Percentiles rank a stretch among this genome's conserved stretches.
Evolutionary conservation across 345 rosid genomes (phyloP).

Genomic region (Eucalyptus paniculata): DNA sequence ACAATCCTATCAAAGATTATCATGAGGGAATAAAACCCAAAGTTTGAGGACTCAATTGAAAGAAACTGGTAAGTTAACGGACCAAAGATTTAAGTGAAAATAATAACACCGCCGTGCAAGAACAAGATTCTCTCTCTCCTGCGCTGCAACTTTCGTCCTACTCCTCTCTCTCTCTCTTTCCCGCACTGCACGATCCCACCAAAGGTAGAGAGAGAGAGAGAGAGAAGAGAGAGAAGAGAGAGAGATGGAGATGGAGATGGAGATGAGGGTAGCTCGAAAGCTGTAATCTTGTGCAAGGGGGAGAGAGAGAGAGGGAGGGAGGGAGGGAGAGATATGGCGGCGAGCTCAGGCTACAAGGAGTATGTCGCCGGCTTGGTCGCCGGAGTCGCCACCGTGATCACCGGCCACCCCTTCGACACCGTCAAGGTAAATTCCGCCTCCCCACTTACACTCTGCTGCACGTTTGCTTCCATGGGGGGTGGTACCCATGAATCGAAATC

Average conservation of each 20-base stretch:
- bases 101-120: background rate
- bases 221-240: background rate
- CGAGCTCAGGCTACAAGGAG: constrained; percentile 51
- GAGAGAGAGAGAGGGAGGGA: background rate
- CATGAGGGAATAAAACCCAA: background rate
- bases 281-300: background rate
- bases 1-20: background rate
- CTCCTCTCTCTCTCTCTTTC: background rate
- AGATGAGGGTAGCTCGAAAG: background rate
- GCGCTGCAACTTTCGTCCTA: background rate
- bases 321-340: constrained; percentile 15
- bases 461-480: background rate
- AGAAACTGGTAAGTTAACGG: background rate
- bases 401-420: constrained; percentile 90
- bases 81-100: background rate
- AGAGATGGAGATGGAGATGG: background rate
- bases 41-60: background rate
- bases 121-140: background rate
- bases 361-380: constrained; percentile 81
- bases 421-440: constrained; percentile 45
- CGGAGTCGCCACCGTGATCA: constrained; percentile 69
- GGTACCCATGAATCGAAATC: background rate
- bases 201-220: background rate
- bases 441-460: background rate
- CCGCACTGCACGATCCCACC: background rate